Evolutionary conservation across 768 basidiomycete species (phyloP), one percentile per base, ranked within the genome.

Genomic region (Boletus reticulatus): DNA sequence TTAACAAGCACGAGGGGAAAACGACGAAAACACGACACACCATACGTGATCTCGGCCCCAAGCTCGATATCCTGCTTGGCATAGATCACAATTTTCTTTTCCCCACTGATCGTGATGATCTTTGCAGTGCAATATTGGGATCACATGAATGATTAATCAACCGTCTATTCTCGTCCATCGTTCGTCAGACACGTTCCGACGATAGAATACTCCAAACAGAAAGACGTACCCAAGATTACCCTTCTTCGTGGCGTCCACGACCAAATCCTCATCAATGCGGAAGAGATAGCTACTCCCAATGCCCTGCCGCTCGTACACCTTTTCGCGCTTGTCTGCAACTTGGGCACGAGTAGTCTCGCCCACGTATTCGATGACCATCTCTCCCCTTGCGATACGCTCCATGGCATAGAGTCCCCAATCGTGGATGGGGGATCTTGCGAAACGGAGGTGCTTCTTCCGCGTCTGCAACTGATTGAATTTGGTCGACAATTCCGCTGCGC

Each of bases 351-450:
- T 94, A 59, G 98, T 82, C 79, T 99, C 97, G 19, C 97, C 97
- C 8, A 99, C 97, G 67, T 99, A 99, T 75, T 99, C 97, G 73
- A 98, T 98, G 31, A 99, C 96, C 94, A 99, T 98, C 75, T 99
- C 97, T 5, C 94, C 94, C 37, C 83, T 77, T 7, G 89, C 84
- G 61, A 99, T 98, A 66, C 84, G 84, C 77, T 99, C 97, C 90
- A 97, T 91, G 31, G 97, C 95, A 69, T 98, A 99, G 66, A 99
- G 70, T 5, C 97, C 97, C 91, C 96, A 99, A 64, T 96, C 95
- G 67, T 99, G 96, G 56, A 99, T 99, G 17, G 94, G 94, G 24
- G 92, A 94, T 41, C 94, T 80, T 5, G 93, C 90, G 65, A 99
- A 99, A 34, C 93, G 87, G 36, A 99, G 81, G 64, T 96, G 94